A percentile compares a stretch with the other conserved stretches of the same genome.
These are phyloP conservation scores for Closterium sp. DNA, from an alignment of 139 green algal genomes.

Conservation along the genomic window DNA sequence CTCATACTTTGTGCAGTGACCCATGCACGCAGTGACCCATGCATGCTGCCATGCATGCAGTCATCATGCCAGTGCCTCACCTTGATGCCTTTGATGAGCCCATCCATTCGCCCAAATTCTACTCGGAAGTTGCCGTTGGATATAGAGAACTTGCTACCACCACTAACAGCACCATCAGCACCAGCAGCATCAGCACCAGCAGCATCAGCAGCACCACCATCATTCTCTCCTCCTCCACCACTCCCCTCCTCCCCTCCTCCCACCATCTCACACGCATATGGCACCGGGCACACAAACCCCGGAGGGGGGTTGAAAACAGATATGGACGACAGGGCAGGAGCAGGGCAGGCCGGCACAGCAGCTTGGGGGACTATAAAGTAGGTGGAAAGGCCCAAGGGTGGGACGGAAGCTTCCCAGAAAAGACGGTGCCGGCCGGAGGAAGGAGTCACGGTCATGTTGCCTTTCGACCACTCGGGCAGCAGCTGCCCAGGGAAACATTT, in stretches of 20 bases:
- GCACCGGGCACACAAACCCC: constrained; percentile 7
- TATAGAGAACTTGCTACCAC: neutral
- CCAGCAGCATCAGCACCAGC: neutral
- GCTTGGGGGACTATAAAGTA: constrained; percentile 22
- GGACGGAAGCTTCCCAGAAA: constrained; percentile 7
- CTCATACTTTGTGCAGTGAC: too few species aligned
- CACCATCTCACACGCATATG: neutral
- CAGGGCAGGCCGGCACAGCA: constrained; percentile 11
- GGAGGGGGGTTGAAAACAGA: neutral
- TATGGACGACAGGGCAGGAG: neutral
- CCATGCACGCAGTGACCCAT: too few species aligned
- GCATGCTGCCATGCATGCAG: too few species aligned
- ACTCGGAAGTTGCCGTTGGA: neutral
- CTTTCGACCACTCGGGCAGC: constrained; percentile 2
- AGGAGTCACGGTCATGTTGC: neutral
- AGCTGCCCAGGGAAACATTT: constrained; percentile 27
- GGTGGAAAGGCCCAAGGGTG: constrained; percentile 28
- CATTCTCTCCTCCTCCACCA: neutral
- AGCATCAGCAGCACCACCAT: neutral
- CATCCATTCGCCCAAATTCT: neutral
- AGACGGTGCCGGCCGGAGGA: constrained; percentile 9
- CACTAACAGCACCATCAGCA: too few species aligned
- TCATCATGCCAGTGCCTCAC: neutral
- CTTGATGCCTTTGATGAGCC: neutral
- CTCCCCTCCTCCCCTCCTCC: too few species aligned